These are phyloP conservation scores for Middelhovenomyces tepae DNA, from an alignment of 805 yeast genomes.

Conservation along the genomic window DNA sequence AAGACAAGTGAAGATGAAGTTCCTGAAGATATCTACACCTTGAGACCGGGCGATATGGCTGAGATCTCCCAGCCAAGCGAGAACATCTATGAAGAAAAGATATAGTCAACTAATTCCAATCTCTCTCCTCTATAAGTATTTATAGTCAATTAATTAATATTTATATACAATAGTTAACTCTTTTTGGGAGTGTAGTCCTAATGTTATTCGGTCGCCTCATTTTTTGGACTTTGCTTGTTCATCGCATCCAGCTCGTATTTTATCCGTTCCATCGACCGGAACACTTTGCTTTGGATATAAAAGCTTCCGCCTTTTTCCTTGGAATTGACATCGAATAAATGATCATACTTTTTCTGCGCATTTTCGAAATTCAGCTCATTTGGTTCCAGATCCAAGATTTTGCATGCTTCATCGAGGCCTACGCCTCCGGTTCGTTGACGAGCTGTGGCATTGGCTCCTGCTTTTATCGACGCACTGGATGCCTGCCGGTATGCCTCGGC, in stretches of 20 bases:
- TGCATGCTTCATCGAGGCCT: slow-evolving; percentile 80
- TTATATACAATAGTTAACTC: too few species aligned
- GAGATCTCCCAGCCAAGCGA: too few species aligned
- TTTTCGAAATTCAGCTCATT: slow-evolving; percentile 40
- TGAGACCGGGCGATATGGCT: too few species aligned
- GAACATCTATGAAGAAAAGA: too few species aligned
- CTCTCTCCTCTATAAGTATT: too few species aligned
- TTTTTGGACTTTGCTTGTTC: slow-evolving; percentile 9
- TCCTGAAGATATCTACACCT: too few species aligned
- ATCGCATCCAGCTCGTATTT: slow-evolving; percentile 56
- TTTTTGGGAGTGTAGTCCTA: too few species aligned
- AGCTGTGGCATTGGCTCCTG: slow-evolving; percentile 41
- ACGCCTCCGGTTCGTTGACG: slow-evolving; percentile 58
- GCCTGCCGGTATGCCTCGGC: slow-evolving; percentile 97
- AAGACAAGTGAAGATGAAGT: too few species aligned
- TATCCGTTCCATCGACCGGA: slow-evolving; percentile 87
- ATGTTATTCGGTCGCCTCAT: too few species aligned
- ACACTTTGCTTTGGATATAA: slow-evolving; percentile 86
- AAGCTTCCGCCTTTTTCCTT: slow-evolving; percentile 96
- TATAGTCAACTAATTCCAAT: too few species aligned
- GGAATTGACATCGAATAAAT: slow-evolving; percentile 78
- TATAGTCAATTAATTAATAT: too few species aligned
- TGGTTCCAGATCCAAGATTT: slow-evolving; percentile 74
- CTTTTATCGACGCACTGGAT: slow-evolving; percentile 73
- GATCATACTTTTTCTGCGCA: slow-evolving; percentile 63